Percentiles rank a stretch among this genome's conserved stretches.
phyloP scores from a whole-genome alignment of 202 grass and related monocot species.

The Elaeis oleifera region DNA sequence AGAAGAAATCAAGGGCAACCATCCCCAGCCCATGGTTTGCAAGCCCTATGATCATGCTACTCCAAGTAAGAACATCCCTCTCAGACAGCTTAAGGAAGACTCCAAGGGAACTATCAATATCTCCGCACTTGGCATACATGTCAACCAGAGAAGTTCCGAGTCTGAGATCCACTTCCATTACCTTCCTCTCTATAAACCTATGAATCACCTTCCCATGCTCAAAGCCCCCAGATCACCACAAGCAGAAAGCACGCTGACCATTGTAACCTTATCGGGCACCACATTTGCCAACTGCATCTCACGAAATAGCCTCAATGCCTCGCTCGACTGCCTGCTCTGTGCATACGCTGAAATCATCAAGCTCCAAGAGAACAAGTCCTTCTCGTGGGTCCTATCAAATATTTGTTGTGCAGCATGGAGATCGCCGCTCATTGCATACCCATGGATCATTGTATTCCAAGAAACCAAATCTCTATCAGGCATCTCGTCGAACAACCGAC shows the following conservation, averaged over 20 bases:
- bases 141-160: constrained; percentile 44
- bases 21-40: constrained; percentile 57
- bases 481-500: constrained; percentile 55
- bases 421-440: constrained; percentile 34
- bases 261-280: constrained; percentile 42
- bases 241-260: constrained; percentile 48
- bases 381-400: constrained; percentile 31
- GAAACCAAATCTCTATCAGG: constrained; percentile 40
- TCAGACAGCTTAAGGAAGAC: constrained; percentile 29
- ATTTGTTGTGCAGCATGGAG: constrained; percentile 39
- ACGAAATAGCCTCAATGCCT: constrained; percentile 41
- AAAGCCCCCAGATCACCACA: constrained; percentile 38
- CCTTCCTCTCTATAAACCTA: constrained; percentile 25
- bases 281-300: constrained; percentile 22
- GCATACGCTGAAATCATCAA: constrained; percentile 52
- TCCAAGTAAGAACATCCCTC: constrained; percentile 60
- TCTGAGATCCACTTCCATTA: constrained; percentile 41
- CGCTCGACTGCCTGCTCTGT: constrained; percentile 35
- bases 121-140: constrained; percentile 27
- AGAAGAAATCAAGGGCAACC: constrained; percentile 48
- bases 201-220: constrained; percentile 29
- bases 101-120: constrained; percentile 27
- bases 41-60: constrained; percentile 45
- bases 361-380: constrained; percentile 58
- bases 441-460: constrained; percentile 74